Base-by-base conservation (phyloP, 176 grass and related monocot genomes). In the Hsuehochloa calcarea region DNA sequence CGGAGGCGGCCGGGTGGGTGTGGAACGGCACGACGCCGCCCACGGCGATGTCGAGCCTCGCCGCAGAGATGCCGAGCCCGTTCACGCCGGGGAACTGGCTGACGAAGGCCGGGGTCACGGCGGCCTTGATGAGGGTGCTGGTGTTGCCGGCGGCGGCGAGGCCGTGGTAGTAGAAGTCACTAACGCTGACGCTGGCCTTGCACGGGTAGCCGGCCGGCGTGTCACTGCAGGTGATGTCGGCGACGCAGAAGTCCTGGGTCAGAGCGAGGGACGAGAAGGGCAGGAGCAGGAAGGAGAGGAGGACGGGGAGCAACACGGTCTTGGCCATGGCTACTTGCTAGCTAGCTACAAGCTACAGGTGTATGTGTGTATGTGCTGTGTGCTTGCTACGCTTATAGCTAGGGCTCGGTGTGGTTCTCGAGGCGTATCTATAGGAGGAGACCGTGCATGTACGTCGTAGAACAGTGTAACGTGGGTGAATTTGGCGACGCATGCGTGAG, bases 201-300 rank as follows among this genome's bases (percentile, higher is more conserved):
- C 94, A 97, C 60, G 80, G 68, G 65, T 90, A 97, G 7, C 94
- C 94, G 0, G 87, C 52, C 7, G 94, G 94, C 20, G 91, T 97
- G 68, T 93, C 85, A 58, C 39, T 45, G 88, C 79, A 80, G 29
- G 72, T 4, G 15, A 97, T 85, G 82, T 97, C 65, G 20, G 82
- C 89, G 9, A 97, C 94, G 65, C 94, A 97, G 82, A 88, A 97
- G 82, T 97, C 94, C 61, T 93, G 85, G 4, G 85, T 84, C 75
- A 91, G 66, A 6, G 91, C 84, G 1, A 55, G 45, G 43, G 91
- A 40, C 0, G 80, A 61, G 63, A 60, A 80, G 26, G 79, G 59
- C 9, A 91, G 40, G 8, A 93, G 27, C 81, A 93, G 49, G 81
- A 86, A 77, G 56, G 74, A 79, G 70, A 91, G 15, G 59, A 91